These are phyloP conservation scores for Solanum piurae DNA, from an alignment of 257 asterid species.

Conservation along the genomic window DNA sequence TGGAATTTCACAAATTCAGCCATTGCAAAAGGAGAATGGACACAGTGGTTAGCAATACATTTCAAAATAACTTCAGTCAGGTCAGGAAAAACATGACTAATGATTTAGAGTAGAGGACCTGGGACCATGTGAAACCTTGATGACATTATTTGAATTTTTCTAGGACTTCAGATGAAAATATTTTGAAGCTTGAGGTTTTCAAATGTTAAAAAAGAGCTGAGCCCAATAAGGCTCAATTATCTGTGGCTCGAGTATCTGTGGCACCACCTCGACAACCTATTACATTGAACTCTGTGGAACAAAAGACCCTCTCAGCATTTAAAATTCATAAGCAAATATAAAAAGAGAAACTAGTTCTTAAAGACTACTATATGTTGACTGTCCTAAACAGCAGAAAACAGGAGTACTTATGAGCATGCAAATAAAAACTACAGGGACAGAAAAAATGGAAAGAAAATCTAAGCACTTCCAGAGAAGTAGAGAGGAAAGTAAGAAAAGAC, in stretches of 20 bases:
- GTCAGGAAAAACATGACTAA: not conserved
- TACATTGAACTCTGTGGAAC: not conserved
- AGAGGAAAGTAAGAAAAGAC: slow-evolving; percentile 18
- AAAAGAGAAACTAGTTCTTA: not conserved
- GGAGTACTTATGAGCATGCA: not conserved
- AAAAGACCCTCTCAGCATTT: not conserved
- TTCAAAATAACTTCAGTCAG: not conserved
- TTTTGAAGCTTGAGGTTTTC: not conserved
- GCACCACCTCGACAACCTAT: not conserved
- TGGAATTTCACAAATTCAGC: not conserved
- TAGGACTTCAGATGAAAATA: not conserved
- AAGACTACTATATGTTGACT: not conserved
- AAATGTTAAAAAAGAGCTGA: not conserved
- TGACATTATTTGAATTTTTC: not conserved
- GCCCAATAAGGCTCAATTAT: not conserved
- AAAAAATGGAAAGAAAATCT: not conserved
- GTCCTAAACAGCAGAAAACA: not conserved
- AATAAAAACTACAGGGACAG: not conserved
- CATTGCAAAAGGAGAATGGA: not conserved
- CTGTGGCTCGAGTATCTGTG: not conserved
- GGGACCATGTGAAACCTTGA: not conserved
- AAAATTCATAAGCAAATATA: not conserved
- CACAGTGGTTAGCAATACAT: not conserved
- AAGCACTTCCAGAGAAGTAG: not conserved
- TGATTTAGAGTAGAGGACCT: not conserved